Conservation (phyloP, 352 stramenopile species). For the Pythium diclinum region DNA sequence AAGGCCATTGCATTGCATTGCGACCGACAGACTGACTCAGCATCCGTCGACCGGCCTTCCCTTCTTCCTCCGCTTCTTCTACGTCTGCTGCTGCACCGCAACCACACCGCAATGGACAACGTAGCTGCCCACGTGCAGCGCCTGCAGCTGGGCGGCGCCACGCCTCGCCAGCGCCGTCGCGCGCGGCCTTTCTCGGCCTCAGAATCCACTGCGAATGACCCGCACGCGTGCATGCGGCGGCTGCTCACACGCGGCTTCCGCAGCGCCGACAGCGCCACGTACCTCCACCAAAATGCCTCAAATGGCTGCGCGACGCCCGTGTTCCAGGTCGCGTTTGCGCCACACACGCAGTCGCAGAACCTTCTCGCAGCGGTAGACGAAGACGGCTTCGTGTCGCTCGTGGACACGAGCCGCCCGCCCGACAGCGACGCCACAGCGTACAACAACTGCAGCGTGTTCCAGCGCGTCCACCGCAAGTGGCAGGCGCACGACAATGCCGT, state of each 20-base stretch:
- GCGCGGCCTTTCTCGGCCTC: neutral
- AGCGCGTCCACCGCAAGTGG: constrained; percentile 26
- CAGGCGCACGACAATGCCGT: constrained; percentile 63
- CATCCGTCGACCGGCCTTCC: too few relatives aligned
- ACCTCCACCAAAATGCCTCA: constrained; percentile 18
- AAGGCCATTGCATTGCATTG: neutral
- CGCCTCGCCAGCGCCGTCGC: neutral
- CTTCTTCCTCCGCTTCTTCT: too few relatives aligned
- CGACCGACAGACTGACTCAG: neutral
- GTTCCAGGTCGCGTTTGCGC: constrained; percentile 54
- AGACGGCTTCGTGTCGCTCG: constrained; percentile 46
- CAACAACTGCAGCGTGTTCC: constrained; percentile 6
- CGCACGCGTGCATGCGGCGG: constrained; percentile 18
- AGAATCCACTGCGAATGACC: neutral
- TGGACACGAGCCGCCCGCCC: constrained; percentile 30
- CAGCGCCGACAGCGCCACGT: constrained; percentile 19
- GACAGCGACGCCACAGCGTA: neutral
- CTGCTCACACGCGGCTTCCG: constrained; percentile 38
- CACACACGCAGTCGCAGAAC: neutral
- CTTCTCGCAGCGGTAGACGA: constrained; percentile 55
- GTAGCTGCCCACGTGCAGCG: constrained; percentile 3
- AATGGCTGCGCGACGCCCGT: constrained; percentile 25
- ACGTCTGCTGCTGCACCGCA: neutral
- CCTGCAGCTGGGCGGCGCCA: constrained; percentile 1
- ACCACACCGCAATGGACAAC: constrained; percentile 7